Conservation (phyloP, 768 basidiomycete genomes). For the Serendipita vermifera region DNA sequence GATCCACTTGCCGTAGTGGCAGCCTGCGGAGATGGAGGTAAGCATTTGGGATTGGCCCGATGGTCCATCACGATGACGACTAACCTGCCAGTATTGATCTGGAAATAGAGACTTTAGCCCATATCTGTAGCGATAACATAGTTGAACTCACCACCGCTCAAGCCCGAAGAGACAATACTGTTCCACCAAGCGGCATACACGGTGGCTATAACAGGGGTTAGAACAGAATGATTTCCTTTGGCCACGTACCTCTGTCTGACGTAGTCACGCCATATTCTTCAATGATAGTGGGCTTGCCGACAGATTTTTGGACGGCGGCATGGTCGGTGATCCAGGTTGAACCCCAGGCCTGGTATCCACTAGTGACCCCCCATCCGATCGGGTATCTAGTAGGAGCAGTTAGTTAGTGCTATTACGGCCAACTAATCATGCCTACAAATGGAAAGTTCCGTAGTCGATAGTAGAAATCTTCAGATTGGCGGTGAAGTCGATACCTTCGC, state of each 20-base stretch:
- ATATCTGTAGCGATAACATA: too few relatives aligned
- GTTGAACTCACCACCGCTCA: slow-evolving; percentile 10
- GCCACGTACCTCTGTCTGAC: neutral
- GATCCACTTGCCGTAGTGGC: neutral
- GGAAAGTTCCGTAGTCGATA: slow-evolving; percentile 56
- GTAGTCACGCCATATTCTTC: slow-evolving; percentile 53
- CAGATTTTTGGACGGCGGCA: slow-evolving; percentile 34
- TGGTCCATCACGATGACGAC: too few relatives aligned
- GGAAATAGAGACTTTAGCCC: too few relatives aligned
- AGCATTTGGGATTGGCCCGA: too few relatives aligned
- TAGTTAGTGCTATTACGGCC: slow-evolving; percentile 6
- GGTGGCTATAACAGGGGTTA: slow-evolving; percentile 27
- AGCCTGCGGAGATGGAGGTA: slow-evolving; percentile 1
- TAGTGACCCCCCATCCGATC: neutral
- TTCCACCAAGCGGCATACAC: slow-evolving; percentile 45
- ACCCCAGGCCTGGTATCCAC: slow-evolving; percentile 10
- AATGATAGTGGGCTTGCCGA: slow-evolving; percentile 45
- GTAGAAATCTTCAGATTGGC: slow-evolving; percentile 31
- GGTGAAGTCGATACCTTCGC: slow-evolving; percentile 46
- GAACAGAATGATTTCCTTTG: neutral
- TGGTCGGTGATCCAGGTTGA: slow-evolving; percentile 53
- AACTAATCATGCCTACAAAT: slow-evolving; percentile 19
- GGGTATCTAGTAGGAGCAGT: too few relatives aligned
- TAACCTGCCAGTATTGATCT: slow-evolving; percentile 6
- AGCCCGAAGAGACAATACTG: slow-evolving; percentile 31